Evolutionary conservation across 805 yeast species (phyloP), one percentile per base, ranked within the genome.

Genomic region (Saccharomycopsis sp.): DNA sequence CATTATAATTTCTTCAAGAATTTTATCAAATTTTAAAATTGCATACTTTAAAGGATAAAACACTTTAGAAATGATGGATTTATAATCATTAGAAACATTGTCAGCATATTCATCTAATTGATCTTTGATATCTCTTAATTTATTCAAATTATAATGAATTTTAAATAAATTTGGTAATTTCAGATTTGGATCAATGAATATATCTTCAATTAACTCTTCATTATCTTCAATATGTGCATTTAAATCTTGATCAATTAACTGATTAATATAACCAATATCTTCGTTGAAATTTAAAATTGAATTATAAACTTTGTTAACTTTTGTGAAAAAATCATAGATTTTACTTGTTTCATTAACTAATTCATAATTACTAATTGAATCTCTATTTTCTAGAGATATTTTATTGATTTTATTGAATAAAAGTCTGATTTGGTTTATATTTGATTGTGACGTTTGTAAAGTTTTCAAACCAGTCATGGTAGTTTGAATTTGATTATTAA

Each of bases 101-200:
- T 45, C 60, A 25, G 83, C 67, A 57, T 80, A 68, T n/a, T 58
- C 61, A 42, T 66, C 66, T 39, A 88, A 68, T 54, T 79, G 82
- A 49, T 89, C 96, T 48, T 70, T 74, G 49, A 88, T 76, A 57
- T 86, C 89, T 39, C 94, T 67, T 15, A 85, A 72, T 52, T 71
- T 71, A 35, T 77, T 79, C 44, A 89, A 66, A 45, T 70, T 64
- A 56, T 68, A 83, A 58, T 89, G 97, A 10, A 82, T 74, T 19
- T 67, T 54, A 36, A 86, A 63, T 21, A 89, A 59, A 47, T 72
- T 69, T 6, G 76, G 71, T 52, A 79, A 62, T 5, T 65, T 58
- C 23, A 61, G 60, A 18, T 66, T 72, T n/a, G 37, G 33, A 12
- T 57, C 56, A n/a, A 71, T 58, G 20, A 35, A 17, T 9, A 42